These are phyloP conservation scores for Ophioceras dolichostomum DNA, from an alignment of 2,329 filamentous ascomycete genomes.

Conservation along the genomic window DNA sequence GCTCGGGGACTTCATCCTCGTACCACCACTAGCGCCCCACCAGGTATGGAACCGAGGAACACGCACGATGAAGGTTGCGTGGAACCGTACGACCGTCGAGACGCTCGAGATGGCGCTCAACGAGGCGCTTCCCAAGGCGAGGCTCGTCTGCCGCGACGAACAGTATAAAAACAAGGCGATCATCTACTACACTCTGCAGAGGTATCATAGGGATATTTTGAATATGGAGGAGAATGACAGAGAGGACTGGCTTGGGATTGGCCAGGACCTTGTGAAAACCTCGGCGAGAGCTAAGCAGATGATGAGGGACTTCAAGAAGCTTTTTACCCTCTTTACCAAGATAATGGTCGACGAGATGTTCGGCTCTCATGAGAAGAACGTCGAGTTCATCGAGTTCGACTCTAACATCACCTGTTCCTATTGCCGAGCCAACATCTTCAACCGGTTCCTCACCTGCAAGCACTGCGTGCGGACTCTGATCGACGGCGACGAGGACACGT, in stretches of 20 bases:
- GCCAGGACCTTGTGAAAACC: constrained; percentile 29
- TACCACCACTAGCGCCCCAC: constrained; percentile 86
- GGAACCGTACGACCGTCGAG: constrained; percentile 91
- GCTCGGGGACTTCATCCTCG: constrained; percentile 82
- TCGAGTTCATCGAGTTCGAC: constrained; percentile 73
- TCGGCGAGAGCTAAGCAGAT: constrained; percentile 47
- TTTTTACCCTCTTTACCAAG: constrained; percentile 67
- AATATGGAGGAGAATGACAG: constrained; percentile 27
- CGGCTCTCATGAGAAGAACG: constrained; percentile 53
- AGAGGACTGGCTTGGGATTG: constrained; percentile 31
- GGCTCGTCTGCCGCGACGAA: constrained; percentile 89
- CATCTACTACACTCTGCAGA: constrained; percentile 73
- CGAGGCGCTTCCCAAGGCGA: constrained; percentile 79
- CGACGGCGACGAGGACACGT: constrained; percentile 66
- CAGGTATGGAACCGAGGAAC: constrained; percentile 98
- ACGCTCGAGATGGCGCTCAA: constrained; percentile 76
- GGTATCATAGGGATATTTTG: constrained; percentile 55
- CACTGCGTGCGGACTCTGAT: constrained; percentile 59
- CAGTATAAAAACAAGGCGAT: constrained; percentile 99
- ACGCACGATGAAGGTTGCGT: constrained; percentile 91
- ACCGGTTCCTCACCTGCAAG: constrained; percentile 87
- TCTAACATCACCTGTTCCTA: constrained; percentile 93
- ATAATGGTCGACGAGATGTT: constrained; percentile 84
- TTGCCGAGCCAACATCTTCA: constrained; percentile 93
- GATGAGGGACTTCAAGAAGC: constrained; percentile 67